Evolutionary conservation across 2,329 filamentous ascomycete species (phyloP), one percentile per base, ranked within the genome.

Genomic region (Harringtonia aguacate): DNA sequence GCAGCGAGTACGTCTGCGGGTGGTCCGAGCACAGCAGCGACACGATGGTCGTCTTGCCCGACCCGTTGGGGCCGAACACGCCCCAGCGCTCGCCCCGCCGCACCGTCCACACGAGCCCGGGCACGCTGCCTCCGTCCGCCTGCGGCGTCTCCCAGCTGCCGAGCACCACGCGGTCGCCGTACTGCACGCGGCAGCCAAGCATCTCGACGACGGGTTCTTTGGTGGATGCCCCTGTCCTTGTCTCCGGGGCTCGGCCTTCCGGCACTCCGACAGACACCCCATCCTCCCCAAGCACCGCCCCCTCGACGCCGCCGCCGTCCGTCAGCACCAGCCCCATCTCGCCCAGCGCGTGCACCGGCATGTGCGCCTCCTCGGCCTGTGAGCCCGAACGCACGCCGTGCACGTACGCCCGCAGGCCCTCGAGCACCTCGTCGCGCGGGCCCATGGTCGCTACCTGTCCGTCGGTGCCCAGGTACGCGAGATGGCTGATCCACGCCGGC

Each of bases 1-100:
- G 89, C 21, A 89, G 76, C 0, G 86, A 86, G 60, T 97, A 98
- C 0, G 89, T 81, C 61, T 97, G 90, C 0, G 92, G 92, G 55
- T 98, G 92, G 56, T 98, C 92, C 1, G 90, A 97, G 47, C 86
- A 94, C 47, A 98, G 84, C 7, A 98, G 72, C 6, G 88, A 92
- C 24, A 97, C 75, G 33, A 98, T 73, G 0, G 92, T 98, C 0
- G 92, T 98, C 67, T 98, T 98, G 17, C 92, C 92, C 1, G 87
- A 95, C 13, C 84, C 92, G 54, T 98, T 97, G 28, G 89, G 84
- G 0, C 92, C 92, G 56, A 98, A 92, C 17, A 97, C 76, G 4
- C 86, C 90, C 84, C 88, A 95, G 49, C 89, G 79, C 58, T 95
- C 80, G 21, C 90, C 89, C 41, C 83, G 77, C 33, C 79, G 77